Evolutionary conservation across 2,329 filamentous ascomycete genomes (phyloP), one percentile per base, ranked within the genome.

Genomic region (Trichoderma hamatum): DNA sequence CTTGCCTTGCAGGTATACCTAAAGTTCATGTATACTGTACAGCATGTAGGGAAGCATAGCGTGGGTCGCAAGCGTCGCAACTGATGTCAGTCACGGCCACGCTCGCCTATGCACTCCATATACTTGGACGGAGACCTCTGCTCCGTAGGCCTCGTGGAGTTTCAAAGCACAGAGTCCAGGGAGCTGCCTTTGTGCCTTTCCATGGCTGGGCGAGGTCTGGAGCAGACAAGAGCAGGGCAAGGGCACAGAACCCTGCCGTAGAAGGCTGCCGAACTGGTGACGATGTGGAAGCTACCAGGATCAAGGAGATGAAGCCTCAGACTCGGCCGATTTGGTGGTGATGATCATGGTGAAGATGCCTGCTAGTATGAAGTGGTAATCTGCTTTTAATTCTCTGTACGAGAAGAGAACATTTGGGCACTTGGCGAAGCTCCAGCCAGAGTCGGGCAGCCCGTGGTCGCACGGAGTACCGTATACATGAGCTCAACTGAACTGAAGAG

Each of bases 261-360:
- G 58, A 36, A n/a, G 36, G 46, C 10, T 19, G 30, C 54, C 14
- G 65, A 60, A 67, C 52, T 60, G 64, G 64, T 59, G 55, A 60
- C 64, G 64, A 67, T 60, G 52, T 67, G 55, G 39, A 21, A 30
- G 16, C 54, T 32, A 52, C 62, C 55, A 51, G 62, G 61, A 24
- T 65, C 19, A n/a, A 65, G 13, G 51, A 60, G 55, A 60, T 67
- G 65, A 61, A 34, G 65, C 16, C 39, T 43, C 16, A 43, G 39
- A 36, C 46, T 43, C 19, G 34, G 36, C 13, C 36, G 54, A 59
- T 26, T 60, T 36, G 26, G 39, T 52, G 9, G 19, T 24, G 19
- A 13, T 34, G 64, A 59, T 60, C 54, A 36, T 55, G 64, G 60
- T 39, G 64, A 16, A 28, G 26, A 46, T 51, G 59, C 46, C 46